Evolutionary conservation across 2,329 filamentous ascomycete genomes (phyloP).

Genomic region (Fusarium torulosum): DNA sequence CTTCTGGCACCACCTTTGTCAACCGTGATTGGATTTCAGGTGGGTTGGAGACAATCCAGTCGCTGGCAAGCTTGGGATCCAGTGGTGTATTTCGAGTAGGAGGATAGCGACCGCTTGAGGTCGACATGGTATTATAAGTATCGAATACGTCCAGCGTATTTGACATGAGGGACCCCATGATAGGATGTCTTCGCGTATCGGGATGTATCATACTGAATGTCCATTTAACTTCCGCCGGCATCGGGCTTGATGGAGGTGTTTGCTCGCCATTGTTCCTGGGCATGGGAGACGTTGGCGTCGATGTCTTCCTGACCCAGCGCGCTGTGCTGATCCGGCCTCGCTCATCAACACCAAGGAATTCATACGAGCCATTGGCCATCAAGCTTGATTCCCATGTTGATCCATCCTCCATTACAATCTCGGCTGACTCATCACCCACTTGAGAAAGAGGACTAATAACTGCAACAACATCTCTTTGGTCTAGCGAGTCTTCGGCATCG

Average conservation of each 20-base stretch:
- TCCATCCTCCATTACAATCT: constrained; percentile 76
- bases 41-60: constrained; percentile 39
- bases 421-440: constrained; percentile 64
- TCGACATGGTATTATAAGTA: constrained; percentile 70
- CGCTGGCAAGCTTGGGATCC: constrained; percentile 39
- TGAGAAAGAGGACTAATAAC: constrained; percentile 73
- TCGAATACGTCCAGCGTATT: constrained; percentile 77
- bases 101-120: constrained; percentile 62
- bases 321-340: constrained; percentile 71
- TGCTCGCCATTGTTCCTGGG: constrained; percentile 36
- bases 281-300: constrained; percentile 38
- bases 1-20: constrained; percentile 50
- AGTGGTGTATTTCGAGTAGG: constrained; percentile 56
- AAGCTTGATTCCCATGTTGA: constrained; percentile 68
- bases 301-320: constrained; percentile 73
- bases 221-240: constrained; percentile 67
- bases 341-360: constrained; percentile 72
- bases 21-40: constrained; percentile 48
- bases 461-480: constrained; percentile 70
- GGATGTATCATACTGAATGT: constrained; percentile 83
- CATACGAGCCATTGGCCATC: constrained; percentile 69
- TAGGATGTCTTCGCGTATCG: constrained; percentile 76
- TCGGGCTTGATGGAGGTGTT: constrained; percentile 43
- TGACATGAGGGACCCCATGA: constrained; percentile 76
- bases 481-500: constrained; percentile 61